These are phyloP conservation scores for Botrytis cinerea DNA, from an alignment of 2,329 filamentous ascomycete genomes.

Conservation along the genomic window DNA sequence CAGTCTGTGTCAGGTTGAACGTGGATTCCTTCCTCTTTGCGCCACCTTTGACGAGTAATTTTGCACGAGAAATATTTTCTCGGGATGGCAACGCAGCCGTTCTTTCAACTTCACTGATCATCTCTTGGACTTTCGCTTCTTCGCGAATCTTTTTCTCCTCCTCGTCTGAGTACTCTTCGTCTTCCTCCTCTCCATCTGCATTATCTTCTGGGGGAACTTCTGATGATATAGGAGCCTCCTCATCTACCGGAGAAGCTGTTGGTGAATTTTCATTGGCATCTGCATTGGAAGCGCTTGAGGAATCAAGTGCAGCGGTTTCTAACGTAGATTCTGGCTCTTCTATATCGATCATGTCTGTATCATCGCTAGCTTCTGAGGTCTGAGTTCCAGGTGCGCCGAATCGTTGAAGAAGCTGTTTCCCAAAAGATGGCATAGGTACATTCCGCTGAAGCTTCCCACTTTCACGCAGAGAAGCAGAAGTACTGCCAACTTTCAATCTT, in stretches of 20 bases:
- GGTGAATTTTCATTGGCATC: constrained; percentile 24
- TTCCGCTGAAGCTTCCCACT: constrained; percentile 6
- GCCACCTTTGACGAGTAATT: constrained; percentile 53
- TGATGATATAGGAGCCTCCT: constrained; percentile 14
- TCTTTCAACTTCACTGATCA: constrained; percentile 40
- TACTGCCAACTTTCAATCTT: constrained; percentile 29
- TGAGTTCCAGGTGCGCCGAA: constrained; percentile 39
- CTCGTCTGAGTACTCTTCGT: constrained; percentile 39
- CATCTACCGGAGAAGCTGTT: constrained; percentile 24
- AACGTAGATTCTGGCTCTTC: constrained; percentile 25
- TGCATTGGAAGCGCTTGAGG: constrained; percentile 20
- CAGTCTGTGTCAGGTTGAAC: constrained; percentile 48
- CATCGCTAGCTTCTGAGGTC: constrained; percentile 21
- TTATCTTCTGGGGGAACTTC: not conserved
- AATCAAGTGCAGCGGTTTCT: constrained; percentile 28
- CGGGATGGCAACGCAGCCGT: constrained; percentile 33
- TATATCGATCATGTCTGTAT: constrained; percentile 36
- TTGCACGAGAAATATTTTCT: constrained; percentile 37
- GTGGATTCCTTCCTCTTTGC: constrained; percentile 60
- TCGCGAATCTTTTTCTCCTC: constrained; percentile 39
- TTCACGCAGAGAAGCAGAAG: constrained; percentile 20
- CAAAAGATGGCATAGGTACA: constrained; percentile 35
- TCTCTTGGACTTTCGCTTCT: constrained; percentile 40
- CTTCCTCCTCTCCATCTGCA: constrained; percentile 25
- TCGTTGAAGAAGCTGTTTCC: constrained; percentile 37